Evolutionary conservation across 2,329 filamentous ascomycete species (phyloP).

Genomic region (Cercospora janseana): DNA sequence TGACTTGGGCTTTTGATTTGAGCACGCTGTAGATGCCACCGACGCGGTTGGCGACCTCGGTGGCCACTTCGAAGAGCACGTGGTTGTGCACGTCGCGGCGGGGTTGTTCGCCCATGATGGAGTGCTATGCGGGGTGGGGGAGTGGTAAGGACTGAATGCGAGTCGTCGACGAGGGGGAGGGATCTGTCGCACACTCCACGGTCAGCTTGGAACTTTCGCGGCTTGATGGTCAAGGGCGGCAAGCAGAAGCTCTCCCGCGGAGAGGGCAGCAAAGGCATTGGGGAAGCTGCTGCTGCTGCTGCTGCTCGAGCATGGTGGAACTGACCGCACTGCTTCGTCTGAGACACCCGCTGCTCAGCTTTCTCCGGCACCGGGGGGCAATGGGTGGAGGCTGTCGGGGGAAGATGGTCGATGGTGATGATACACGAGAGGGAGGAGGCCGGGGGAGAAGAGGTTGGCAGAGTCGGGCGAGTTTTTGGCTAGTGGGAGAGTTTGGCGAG

Average conservation of each 20-base stretch:
- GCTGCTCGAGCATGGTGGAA: not conserved
- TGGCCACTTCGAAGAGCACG: slow-evolving; percentile 93
- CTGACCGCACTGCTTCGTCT: not conserved
- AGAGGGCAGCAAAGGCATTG: not conserved
- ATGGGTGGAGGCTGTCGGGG: no score
- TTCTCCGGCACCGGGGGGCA: not conserved
- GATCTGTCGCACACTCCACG: slow-evolving; percentile 2
- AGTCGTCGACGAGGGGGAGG: not conserved
- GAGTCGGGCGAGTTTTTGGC: no score
- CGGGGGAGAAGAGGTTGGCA: no score
- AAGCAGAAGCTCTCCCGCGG: slow-evolving; percentile 1
- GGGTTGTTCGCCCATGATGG: slow-evolving; percentile 40
- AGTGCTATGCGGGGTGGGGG: slow-evolving; percentile 3
- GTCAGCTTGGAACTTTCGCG: not conserved
- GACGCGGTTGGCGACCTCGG: slow-evolving; percentile 95
- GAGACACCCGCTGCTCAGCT: not conserved
- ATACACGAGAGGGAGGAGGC: no score
- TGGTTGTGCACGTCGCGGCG: slow-evolving; percentile 84
- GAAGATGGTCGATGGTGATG: no score
- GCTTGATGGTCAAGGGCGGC: not conserved
- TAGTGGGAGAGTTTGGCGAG: not conserved
- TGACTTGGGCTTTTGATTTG: slow-evolving; percentile 97
- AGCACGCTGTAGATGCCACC: slow-evolving; percentile 99
- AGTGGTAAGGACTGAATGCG: slow-evolving; percentile 11
- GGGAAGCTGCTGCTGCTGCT: not conserved